phyloP scores from a whole-genome alignment of 768 basidiomycete genomes.

The Cyclocybe cylindracea region DNA sequence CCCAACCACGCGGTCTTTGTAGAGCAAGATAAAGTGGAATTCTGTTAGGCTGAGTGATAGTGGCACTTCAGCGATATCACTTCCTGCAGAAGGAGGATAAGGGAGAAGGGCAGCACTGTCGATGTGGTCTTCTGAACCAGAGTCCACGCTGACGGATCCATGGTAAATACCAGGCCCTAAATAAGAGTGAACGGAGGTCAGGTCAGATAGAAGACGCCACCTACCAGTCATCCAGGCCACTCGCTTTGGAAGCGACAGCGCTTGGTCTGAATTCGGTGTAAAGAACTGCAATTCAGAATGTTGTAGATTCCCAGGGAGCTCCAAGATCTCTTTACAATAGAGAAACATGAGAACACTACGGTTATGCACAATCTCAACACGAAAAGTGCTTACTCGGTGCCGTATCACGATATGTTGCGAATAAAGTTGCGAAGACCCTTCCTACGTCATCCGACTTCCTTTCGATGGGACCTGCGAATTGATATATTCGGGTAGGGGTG shows the following conservation, averaged over 20 bases:
- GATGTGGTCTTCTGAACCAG: slow-evolving; percentile 71
- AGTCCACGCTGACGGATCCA: slow-evolving; percentile 71
- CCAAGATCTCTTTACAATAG: slow-evolving; percentile 71
- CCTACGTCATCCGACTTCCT: slow-evolving; percentile 73
- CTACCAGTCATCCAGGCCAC: slow-evolving; percentile 93
- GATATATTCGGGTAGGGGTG: slow-evolving; percentile 87
- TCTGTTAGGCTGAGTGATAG: slow-evolving; percentile 83
- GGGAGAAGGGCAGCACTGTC: slow-evolving; percentile 79
- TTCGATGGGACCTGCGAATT: slow-evolving; percentile 75
- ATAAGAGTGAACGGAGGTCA: background rate
- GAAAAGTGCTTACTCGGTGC: slow-evolving; percentile 64
- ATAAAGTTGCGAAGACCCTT: slow-evolving; percentile 72
- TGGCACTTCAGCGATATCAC: slow-evolving; percentile 49
- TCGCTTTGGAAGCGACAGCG: slow-evolving; percentile 65
- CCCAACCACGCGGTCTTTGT: slow-evolving; percentile 73
- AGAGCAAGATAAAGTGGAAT: slow-evolving; percentile 89
- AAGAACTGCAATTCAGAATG: slow-evolving; percentile 83
- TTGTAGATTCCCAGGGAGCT: slow-evolving; percentile 78
- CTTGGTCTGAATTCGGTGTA: slow-evolving; percentile 69
- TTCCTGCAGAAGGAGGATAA: slow-evolving; percentile 51
- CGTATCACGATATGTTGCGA: slow-evolving; percentile 71
- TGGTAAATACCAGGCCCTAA: slow-evolving; percentile 89
- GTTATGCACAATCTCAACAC: background rate
- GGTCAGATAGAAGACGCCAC: slow-evolving; percentile 15
- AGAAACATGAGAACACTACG: slow-evolving; percentile 1